Evolutionary conservation across 148 eudicot genomes (phyloP).

Genomic region (Nyssa sinensis): DNA sequence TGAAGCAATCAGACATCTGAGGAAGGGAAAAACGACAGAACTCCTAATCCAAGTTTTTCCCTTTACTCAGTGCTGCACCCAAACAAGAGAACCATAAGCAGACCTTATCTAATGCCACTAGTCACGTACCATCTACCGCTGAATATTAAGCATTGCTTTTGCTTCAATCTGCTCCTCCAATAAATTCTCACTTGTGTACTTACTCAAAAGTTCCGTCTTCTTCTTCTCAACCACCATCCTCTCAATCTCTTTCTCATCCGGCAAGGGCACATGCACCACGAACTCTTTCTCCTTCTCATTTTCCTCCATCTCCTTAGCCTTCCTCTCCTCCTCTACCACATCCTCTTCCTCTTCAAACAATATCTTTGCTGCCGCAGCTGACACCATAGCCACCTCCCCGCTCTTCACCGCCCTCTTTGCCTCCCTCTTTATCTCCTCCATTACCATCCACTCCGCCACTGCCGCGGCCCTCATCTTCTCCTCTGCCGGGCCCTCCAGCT

Average conservation of each 20-base stretch:
- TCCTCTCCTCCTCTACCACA: slow-evolving; percentile 74
- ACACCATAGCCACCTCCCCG: slow-evolving; percentile 70
- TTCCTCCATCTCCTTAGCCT: slow-evolving; percentile 44
- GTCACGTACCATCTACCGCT: slow-evolving; percentile 34
- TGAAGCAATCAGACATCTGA: neutral
- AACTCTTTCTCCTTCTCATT: slow-evolving; percentile 60
- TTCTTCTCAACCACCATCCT: slow-evolving; percentile 91
- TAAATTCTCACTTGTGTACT: slow-evolving; percentile 73
- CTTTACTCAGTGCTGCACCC: too few species aligned
- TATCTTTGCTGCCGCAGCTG: slow-evolving; percentile 34
- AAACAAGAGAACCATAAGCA: neutral
- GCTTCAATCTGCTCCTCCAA: slow-evolving; percentile 82
- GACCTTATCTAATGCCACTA: neutral
- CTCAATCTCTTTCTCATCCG: slow-evolving; percentile 92
- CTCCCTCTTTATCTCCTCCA: slow-evolving; percentile 89
- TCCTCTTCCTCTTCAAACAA: slow-evolving; percentile 86
- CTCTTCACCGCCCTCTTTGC: slow-evolving; percentile 81
- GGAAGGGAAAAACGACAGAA: too few species aligned
- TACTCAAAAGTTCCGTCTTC: slow-evolving; percentile 85
- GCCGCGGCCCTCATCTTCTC: slow-evolving; percentile 68
- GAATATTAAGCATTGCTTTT: slow-evolving; percentile 82
- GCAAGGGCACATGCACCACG: slow-evolving; percentile 88
- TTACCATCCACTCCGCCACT: slow-evolving; percentile 63
- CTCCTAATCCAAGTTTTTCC: too few species aligned
- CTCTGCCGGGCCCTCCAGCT: slow-evolving; percentile 76